Evolutionary conservation across 1,139 yeast species (phyloP).

Genomic region (Lodderomyces parapsilosis): DNA sequence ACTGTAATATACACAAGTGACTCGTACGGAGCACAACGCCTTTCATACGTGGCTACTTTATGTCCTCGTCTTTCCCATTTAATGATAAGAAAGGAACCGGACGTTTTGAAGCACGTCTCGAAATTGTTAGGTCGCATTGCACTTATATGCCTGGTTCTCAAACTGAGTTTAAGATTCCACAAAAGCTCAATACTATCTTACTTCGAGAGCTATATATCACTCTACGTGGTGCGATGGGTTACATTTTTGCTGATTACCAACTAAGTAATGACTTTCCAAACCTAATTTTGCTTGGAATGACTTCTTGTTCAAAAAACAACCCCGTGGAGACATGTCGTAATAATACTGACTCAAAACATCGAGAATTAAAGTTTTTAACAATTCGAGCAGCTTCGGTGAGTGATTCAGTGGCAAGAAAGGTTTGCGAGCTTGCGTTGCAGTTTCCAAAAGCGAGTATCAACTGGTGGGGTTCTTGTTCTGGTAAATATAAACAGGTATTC

Average conservation of each 20-base stretch:
- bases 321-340: no score
- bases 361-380: neutral
- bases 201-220: neutral
- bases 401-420: neutral
- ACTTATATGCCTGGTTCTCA: no score
- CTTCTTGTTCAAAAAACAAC: no score
- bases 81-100: no score
- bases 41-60: no score
- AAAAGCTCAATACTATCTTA: neutral
- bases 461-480: neutral
- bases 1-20: no score
- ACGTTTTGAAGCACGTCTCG: no score
- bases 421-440: neutral
- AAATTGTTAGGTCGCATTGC: no score
- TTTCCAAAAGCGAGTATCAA: neutral
- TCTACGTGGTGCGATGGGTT: neutral
- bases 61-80: no score
- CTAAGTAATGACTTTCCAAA: neutral
- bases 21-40: no score
- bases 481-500: neutral
- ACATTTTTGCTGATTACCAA: neutral
- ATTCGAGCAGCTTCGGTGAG: neutral
- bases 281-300: neutral
- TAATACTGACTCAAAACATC: no score
- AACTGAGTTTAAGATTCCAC: neutral